These are phyloP conservation scores for Apophysomyces ossiformis DNA, from an alignment of 371 early-diverging fungal genomes.

Conservation along the genomic window DNA sequence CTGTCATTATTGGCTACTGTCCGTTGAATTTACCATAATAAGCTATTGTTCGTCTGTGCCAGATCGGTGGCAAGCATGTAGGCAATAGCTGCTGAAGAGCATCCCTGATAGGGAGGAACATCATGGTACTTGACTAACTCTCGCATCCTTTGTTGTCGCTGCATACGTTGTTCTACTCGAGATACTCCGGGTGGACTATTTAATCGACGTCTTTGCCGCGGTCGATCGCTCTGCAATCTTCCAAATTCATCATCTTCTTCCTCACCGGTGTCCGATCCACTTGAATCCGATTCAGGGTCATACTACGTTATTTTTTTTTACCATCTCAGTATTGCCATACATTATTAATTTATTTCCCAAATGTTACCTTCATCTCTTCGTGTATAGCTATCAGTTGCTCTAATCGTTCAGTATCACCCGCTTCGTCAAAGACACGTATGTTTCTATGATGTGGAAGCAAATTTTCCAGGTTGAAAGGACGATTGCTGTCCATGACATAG, in stretches of 20 bases:
- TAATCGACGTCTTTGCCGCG: constrained; percentile 39
- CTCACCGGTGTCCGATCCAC: constrained; percentile 19
- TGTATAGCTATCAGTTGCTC: constrained; percentile 68
- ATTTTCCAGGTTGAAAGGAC: constrained; percentile 85
- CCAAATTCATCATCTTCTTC: constrained; percentile 27
- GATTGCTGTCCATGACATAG: constrained; percentile 85
- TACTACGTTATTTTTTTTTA: constrained; percentile 13
- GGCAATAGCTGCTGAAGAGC: constrained; percentile 57
- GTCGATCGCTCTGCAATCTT: constrained; percentile 24
- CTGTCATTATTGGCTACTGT: background rate
- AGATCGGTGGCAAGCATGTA: constrained; percentile 64
- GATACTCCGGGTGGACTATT: constrained; percentile 22
- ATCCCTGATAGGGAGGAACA: constrained; percentile 60
- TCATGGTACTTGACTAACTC: constrained; percentile 61
- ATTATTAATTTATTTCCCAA: constrained; percentile 5
- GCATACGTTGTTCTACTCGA: constrained; percentile 17
- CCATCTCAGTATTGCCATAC: constrained; percentile 13
- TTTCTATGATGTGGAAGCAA: constrained; percentile 65
- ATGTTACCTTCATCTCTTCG: constrained; percentile 61
- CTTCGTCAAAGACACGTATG: constrained; percentile 81
- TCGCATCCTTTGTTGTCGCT: constrained; percentile 32
- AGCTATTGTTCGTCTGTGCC: constrained; percentile 58
- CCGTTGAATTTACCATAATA: constrained; percentile 57
- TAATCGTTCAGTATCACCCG: constrained; percentile 68
- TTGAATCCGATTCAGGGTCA: constrained; percentile 12